Percentiles rank a stretch among this genome's conserved stretches.
Conservation (phyloP, 805 yeast species). For the Sugiyamaella qingdaonensis region DNA sequence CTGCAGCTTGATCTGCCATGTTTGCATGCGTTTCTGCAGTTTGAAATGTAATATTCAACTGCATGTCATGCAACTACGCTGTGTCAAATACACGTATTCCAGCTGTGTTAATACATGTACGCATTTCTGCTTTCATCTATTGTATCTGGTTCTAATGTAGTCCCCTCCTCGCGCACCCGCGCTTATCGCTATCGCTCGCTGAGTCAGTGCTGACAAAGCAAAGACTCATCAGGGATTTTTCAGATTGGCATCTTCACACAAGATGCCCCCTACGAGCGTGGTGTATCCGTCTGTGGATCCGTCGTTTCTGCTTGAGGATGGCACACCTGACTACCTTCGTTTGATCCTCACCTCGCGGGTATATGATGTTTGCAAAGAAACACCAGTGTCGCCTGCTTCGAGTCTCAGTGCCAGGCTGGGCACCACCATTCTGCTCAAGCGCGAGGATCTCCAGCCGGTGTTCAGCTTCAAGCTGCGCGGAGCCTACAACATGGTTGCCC, state of each 20-base stretch:
- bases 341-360: constrained; percentile 87
- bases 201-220: constrained; percentile 2
- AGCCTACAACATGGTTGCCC: constrained; percentile 95
- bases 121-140: too few relatives aligned
- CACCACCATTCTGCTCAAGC: constrained; percentile 70
- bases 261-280: neutral
- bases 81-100: too few relatives aligned
- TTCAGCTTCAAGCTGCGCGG: constrained; percentile 96
- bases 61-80: too few relatives aligned
- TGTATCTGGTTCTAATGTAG: too few relatives aligned
- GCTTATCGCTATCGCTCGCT: constrained; percentile 1
- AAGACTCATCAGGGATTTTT: neutral
- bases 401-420: constrained; percentile 71
- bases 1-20: too few relatives aligned
- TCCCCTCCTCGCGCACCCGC: too few relatives aligned
- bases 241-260: neutral
- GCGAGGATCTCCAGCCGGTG: constrained; percentile 93
- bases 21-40: too few relatives aligned
- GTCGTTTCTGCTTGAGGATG: constrained; percentile 15
- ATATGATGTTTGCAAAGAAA: constrained; percentile 89
- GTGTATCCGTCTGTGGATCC: constrained; percentile 11
- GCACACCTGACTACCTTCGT: constrained; percentile 85
- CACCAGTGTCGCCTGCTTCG: constrained; percentile 76
- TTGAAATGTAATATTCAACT: too few relatives aligned
- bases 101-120: too few relatives aligned